Evolutionary conservation across 176 grass and related monocot species (phyloP).

Genomic region (Thinopyrum elongatum): DNA sequence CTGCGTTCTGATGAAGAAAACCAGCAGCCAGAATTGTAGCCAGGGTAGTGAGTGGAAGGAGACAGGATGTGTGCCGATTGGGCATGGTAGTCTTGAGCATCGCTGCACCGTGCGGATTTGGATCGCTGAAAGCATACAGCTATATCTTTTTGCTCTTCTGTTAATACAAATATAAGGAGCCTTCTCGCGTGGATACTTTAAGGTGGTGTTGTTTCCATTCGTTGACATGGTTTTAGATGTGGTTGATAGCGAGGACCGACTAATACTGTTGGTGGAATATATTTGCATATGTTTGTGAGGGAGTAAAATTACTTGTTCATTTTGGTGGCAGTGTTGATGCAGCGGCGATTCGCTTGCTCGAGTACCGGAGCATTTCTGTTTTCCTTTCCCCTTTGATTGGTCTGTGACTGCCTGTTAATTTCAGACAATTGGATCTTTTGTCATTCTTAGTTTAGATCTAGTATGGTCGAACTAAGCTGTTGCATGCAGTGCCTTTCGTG

Average conservation of each 20-base stretch:
- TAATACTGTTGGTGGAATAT: slow-evolving; percentile 14
- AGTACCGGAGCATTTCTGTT: background rate
- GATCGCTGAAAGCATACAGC: background rate
- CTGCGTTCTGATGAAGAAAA: slow-evolving; percentile 62
- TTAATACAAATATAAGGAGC: slow-evolving; percentile 30
- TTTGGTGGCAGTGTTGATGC: background rate
- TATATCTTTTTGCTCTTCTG: slow-evolving; percentile 30
- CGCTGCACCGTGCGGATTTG: slow-evolving; percentile 15
- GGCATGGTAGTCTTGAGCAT: slow-evolving; percentile 29
- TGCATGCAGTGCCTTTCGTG: background rate
- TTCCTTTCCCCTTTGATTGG: background rate
- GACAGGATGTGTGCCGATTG: slow-evolving; percentile 5
- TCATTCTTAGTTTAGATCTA: background rate
- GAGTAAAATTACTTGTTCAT: slow-evolving; percentile 10
- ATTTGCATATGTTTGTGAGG: background rate
- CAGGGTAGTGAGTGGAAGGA: slow-evolving; percentile 21
- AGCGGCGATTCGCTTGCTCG: background rate
- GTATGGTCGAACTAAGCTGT: background rate
- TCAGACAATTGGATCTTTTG: background rate
- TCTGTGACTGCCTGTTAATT: background rate
- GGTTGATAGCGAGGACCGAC: slow-evolving; percentile 3
- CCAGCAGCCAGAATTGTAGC: background rate
- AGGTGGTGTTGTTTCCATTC: background rate
- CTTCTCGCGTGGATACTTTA: background rate
- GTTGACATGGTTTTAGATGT: slow-evolving; percentile 34